A percentile compares a stretch with the other conserved stretches of the same genome.
Conservation (phyloP, 2,329 filamentous ascomycete species). For the Gliomastix tumulicola region DNA sequence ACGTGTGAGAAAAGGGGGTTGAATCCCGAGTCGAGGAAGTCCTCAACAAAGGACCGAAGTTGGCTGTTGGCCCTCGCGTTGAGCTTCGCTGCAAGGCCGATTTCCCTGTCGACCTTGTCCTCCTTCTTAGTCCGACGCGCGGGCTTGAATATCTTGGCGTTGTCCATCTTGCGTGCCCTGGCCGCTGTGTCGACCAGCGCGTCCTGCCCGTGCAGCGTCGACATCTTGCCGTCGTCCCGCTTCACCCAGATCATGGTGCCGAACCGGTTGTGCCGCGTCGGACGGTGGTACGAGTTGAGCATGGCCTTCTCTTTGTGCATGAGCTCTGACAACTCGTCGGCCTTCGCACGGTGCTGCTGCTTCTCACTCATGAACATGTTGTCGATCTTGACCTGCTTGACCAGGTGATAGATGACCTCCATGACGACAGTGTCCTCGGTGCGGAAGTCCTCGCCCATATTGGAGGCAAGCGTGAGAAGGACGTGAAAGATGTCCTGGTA, state of each 20-base stretch:
- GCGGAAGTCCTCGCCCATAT: conserved; percentile 89
- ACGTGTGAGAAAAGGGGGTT: conserved; percentile 84
- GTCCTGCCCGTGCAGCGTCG: conserved; percentile 83
- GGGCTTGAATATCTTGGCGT: conserved; percentile 82
- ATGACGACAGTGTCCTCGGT: conserved; percentile 83
- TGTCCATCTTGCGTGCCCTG: conserved; percentile 83
- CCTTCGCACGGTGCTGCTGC: conserved; percentile 61
- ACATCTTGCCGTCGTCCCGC: conserved; percentile 74
- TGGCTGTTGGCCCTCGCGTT: conserved; percentile 68
- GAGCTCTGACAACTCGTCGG: conserved; percentile 65
- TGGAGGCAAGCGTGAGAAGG: conserved; percentile 80
- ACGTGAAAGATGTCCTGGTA: conserved; percentile 86
- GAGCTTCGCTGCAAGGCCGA: conserved; percentile 66
- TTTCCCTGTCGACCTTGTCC: conserved; percentile 62
- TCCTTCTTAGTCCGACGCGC: conserved; percentile 58
- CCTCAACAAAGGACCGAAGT: conserved; percentile 76
- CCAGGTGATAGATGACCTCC: conserved; percentile 85
- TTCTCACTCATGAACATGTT: conserved; percentile 80
- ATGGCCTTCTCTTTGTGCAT: conserved; percentile 81
- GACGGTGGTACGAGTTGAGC: conserved; percentile 68
- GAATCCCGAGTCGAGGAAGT: conserved; percentile 92
- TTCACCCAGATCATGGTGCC: conserved; percentile 98
- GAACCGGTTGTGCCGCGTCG: conserved; percentile 86
- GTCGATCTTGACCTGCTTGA: conserved; percentile 80
- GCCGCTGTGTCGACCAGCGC: conserved; percentile 66